A percentile compares a stretch with the other conserved stretches of the same genome.
Conservation (phyloP, 441 rosid species). For the Corymbia calophylla region DNA sequence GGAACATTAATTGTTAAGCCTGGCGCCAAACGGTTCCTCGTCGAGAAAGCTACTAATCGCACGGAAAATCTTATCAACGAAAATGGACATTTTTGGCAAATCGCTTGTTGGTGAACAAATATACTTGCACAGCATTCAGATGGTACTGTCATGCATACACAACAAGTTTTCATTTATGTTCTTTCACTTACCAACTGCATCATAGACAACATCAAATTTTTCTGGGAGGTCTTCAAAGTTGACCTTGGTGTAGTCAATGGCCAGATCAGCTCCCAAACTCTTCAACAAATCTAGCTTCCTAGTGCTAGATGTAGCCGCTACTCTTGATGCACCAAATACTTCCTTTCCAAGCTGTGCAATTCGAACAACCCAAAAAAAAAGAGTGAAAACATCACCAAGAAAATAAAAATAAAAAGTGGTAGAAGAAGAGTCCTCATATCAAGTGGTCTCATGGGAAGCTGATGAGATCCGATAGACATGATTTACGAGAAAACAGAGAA, state of each 20-base stretch:
- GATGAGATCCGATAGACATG: background rate
- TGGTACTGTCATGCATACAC: background rate
- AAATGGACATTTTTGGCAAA: background rate
- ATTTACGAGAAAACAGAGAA: background rate
- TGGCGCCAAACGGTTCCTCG: background rate
- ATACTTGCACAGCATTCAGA: background rate
- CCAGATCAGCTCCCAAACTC: background rate
- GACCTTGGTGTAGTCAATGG: background rate
- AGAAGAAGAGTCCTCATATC: background rate
- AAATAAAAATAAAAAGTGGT: background rate
- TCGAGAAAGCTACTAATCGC: background rate
- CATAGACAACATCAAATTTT: background rate
- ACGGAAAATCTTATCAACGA: background rate
- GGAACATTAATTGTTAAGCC: background rate
- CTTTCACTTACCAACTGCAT: background rate
- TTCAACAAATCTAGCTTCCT: background rate
- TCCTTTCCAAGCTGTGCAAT: background rate
- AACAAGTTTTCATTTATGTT: background rate
- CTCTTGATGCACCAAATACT: background rate
- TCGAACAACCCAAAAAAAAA: background rate
- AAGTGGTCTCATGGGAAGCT: background rate
- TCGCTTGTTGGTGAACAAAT: background rate
- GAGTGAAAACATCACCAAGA: background rate
- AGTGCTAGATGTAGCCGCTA: background rate
- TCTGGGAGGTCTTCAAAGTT: background rate